Base-by-base conservation (phyloP, 1,139 yeast species). In the Candida sp. region DNA sequence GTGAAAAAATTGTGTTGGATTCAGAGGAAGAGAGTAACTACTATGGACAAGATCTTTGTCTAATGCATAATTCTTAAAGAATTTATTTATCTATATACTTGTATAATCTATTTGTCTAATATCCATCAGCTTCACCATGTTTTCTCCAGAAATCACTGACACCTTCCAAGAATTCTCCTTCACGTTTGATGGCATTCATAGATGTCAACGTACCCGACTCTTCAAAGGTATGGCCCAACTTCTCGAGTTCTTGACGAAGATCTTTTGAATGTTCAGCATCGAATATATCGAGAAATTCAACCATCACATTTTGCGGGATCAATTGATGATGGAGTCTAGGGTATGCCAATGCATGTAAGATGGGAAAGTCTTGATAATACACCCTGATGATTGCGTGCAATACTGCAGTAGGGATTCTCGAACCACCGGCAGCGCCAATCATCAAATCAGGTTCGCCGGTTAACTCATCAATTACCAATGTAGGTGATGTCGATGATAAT, bases 381-480 rank as follows among this genome's bases (percentile, higher is more conserved):
- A 72, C 66, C 45, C 97, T 69, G 2, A 87, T 73, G 27, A 93
- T 77, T 0, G 93, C 91, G 57, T 90, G 95, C 45, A 91, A 74
- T 3, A 91, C 79, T 0, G 96, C 80, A 0, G 96, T 88, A n/a
- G 87, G 75, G 43, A 93, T 93, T 46, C 95, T 72, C 12, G 95
- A 85, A 0, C 98, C 98, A 6, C 99, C 98, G 1, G 98, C 95
- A 0, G 97, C 95, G 1, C 98, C 98, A 49, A 91, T 76, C 3
- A 86, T 77, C 38, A 88, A 60, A 53, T 85, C 89, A 0, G 87
- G 81, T 12, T 43, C 45, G 53, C 77, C 65, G 48, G 66, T 61
- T 9, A 52, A 56, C n/a, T 73, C 71, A 48, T 80, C 75, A 19
- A 79, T 67, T 1, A 89, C 68, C 32, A 90, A 79, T 0, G 89